phyloP scores from a whole-genome alignment of 169 alveolate species.

The Plasmodium gonderi region DNA sequence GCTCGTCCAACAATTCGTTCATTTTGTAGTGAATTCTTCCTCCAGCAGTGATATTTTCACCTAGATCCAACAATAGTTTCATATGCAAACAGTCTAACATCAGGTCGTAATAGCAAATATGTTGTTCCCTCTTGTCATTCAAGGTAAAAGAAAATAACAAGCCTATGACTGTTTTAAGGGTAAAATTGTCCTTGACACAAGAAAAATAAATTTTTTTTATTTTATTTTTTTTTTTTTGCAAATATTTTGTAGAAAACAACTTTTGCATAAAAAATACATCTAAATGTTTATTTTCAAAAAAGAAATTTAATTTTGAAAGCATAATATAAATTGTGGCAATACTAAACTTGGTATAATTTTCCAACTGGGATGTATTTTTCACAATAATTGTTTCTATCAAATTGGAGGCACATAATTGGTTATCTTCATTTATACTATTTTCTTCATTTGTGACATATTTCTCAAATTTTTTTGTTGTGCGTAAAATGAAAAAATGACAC shows the following conservation, averaged over 20 bases:
- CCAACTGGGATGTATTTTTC: background rate
- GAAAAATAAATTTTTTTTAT: background rate
- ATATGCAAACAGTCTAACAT: background rate
- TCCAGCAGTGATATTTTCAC: too few species aligned
- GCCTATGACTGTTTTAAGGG: slow-evolving; percentile 7
- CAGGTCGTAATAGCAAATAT: background rate
- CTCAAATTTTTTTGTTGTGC: slow-evolving; percentile 17
- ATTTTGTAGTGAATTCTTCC: background rate
- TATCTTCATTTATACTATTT: slow-evolving; percentile 5
- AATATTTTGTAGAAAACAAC: background rate
- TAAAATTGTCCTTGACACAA: background rate
- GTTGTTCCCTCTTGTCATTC: background rate
- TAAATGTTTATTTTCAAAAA: slow-evolving; percentile 17
- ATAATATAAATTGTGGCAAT: slow-evolving; percentile 32
- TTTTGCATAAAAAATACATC: background rate
- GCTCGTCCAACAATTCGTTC: background rate
- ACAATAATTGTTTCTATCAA: background rate
- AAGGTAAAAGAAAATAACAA: slow-evolving; percentile 24
- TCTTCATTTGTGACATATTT: slow-evolving; percentile 14
- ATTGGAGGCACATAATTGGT: background rate
- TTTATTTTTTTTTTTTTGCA: background rate
- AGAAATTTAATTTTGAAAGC: slow-evolving; percentile 29
- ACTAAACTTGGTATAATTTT: slow-evolving; percentile 35
- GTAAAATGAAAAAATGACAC: slow-evolving; percentile 5
- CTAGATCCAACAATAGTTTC: background rate